Evolutionary conservation across 331 rosid species (phyloP), one percentile per base, ranked within the genome.

Genomic region (Malus hybrid): DNA sequence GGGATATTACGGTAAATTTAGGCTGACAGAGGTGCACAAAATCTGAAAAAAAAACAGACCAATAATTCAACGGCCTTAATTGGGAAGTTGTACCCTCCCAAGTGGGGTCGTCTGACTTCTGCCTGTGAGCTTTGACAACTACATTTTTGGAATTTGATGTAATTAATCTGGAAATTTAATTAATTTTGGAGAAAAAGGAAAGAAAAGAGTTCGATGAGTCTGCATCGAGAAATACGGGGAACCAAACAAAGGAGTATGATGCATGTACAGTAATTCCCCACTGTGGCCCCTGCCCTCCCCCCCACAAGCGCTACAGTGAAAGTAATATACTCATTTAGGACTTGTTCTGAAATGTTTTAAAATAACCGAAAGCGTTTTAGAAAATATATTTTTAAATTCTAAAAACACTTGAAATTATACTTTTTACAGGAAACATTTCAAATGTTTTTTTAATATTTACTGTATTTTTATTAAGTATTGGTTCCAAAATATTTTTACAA

Each of bases 171-270:
- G 19, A 66, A 78, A 65, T 79, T 70, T 70, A 73, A 46, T 78
- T 59, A 57, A 65, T 74, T 75, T 60, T 70, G 18, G 20, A 1
- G 5, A 14, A 28, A 62, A 29, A 1, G 2, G 3, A 27, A 73
- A 6, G 6, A 19, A 24, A 44, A 10, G 0, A 2, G 6, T 57
- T 52, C 78, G 69, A 69, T 34, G 72, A 48, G 80, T 83, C 88
- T 56, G 74, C 32, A 29, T 81, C 89, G 65, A 56, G 80, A 79
- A 84, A 64, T 61, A 80, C 10, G 85, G 76, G 72, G 86, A 84
- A 81, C 78, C 85, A 84, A 79, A 82, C 85, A 86, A 74, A 79
- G 78, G 31, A 73, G 80, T 4, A 57, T 81, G 79, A 86, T 83
- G 83, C 7, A 52, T 63, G 74, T 79, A 85, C 81, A 77, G 83